Conservation (phyloP, 306 rosid species). For the Lagenaria siceraria region DNA sequence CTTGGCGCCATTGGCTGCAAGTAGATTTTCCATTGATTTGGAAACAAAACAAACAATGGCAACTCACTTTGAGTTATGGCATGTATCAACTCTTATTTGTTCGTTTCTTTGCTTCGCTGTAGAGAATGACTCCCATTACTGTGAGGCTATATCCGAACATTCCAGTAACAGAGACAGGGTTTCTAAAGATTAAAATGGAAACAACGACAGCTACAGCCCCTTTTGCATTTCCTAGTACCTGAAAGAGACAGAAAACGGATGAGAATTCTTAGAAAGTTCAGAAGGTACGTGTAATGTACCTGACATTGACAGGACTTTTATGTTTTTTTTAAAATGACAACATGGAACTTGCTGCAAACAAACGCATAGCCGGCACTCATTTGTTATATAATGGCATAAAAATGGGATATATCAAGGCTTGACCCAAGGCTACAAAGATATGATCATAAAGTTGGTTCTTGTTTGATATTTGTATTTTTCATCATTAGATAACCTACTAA, state of each 20-base stretch:
- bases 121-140: constrained; percentile 65
- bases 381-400: not conserved
- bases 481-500: not conserved
- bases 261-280: not conserved
- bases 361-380: not conserved
- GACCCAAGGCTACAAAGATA: not conserved
- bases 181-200: constrained; percentile 70
- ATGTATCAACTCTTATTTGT: constrained; percentile 23
- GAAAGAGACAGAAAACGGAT: constrained; percentile 9
- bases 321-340: not conserved
- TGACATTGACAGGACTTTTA: not conserved
- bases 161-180: constrained; percentile 83
- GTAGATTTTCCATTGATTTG: not conserved
- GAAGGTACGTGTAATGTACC: not conserved
- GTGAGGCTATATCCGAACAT: constrained; percentile 77
- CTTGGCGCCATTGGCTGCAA: not conserved
- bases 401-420: not conserved
- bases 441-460: not conserved
- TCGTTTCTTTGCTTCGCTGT: constrained; percentile 81
- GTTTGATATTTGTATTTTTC: not conserved
- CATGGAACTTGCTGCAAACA: not conserved
- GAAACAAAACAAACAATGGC: not conserved
- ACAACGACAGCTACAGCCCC: constrained; percentile 89
- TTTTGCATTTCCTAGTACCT: constrained; percentile 92
- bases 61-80: not conserved